Conservation (phyloP, 345 rosid genomes). For the Linum trigynum region DNA sequence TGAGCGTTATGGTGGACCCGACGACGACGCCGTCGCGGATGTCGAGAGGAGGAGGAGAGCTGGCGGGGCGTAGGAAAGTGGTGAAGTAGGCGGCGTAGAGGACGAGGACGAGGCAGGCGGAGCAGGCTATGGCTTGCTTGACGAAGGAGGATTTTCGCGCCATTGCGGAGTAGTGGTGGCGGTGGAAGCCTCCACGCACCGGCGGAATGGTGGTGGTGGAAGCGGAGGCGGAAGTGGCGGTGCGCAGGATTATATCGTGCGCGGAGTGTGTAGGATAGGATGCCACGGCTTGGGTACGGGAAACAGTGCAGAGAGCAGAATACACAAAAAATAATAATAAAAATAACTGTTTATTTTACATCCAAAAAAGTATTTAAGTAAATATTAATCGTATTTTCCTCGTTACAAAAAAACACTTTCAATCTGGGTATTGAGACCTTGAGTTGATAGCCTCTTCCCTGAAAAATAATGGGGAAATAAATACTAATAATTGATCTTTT, state of each 20-base stretch:
- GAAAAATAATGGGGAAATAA: too few species aligned
- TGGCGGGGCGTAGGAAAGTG: constrained; percentile 41
- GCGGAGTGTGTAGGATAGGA: not conserved
- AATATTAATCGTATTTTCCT: too few species aligned
- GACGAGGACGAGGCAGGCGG: constrained; percentile 42
- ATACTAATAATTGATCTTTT: too few species aligned
- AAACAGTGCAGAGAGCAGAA: not conserved
- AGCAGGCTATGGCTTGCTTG: constrained; percentile 41
- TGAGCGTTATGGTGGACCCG: not conserved
- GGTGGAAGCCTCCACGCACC: constrained; percentile 2
- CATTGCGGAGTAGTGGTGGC: constrained; percentile 17
- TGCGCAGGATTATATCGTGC: constrained; percentile 1
- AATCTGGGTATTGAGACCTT: too few species aligned
- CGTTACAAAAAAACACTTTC: too few species aligned
- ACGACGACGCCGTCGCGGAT: constrained; percentile 9
- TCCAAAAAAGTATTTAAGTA: too few species aligned
- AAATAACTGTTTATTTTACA: too few species aligned
- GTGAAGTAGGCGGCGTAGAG: constrained; percentile 55
- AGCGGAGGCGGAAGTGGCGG: not conserved
- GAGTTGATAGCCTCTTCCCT: too few species aligned
- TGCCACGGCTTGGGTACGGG: not conserved
- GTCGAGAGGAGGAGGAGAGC: constrained; percentile 20
- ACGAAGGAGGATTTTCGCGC: constrained; percentile 77
- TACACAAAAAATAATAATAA: not conserved
- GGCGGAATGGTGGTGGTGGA: not conserved